Evolutionary conservation across 192 early-diverging fungal genomes (phyloP).

Genomic region (Coemansia nantahalensis): DNA sequence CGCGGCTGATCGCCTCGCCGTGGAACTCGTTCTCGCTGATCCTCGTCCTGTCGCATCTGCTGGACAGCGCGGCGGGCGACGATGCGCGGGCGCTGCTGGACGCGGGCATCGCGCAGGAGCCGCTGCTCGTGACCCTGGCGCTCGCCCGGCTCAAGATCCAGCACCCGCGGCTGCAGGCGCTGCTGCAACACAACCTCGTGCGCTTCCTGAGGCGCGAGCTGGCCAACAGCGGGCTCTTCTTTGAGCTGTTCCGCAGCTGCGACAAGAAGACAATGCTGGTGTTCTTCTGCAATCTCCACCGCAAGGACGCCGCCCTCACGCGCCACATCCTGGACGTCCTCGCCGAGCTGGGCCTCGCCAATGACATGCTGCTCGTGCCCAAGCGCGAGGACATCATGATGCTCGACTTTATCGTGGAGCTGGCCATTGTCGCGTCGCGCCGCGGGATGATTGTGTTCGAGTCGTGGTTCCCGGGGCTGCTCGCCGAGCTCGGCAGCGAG

Average conservation of each 20-base stretch:
- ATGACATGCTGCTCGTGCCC: slow-evolving; percentile 41
- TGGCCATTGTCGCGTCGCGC: slow-evolving; percentile 51
- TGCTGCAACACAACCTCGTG: slow-evolving; percentile 49
- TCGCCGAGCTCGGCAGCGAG: slow-evolving; percentile 44
- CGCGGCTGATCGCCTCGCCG: slow-evolving; percentile 43
- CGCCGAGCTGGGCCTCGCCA: slow-evolving; percentile 42
- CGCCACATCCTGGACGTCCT: slow-evolving; percentile 41
- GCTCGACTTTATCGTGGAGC: slow-evolving; percentile 53
- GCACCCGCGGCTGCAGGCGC: slow-evolving; percentile 51
- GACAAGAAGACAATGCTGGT: slow-evolving; percentile 51
- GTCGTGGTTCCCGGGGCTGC: slow-evolving; percentile 48
- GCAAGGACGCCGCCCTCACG: slow-evolving; percentile 39
- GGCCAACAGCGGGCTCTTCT: slow-evolving; percentile 34
- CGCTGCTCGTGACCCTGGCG: slow-evolving; percentile 47
- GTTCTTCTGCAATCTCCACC: slow-evolving; percentile 51
- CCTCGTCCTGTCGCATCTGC: slow-evolving; percentile 43
- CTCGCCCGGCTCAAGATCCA: slow-evolving; percentile 52
- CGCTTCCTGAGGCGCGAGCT: slow-evolving; percentile 50
- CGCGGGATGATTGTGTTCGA: slow-evolving; percentile 51
- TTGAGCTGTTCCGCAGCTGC: slow-evolving; percentile 53
- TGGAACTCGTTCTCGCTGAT: slow-evolving; percentile 56
- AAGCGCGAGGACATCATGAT: slow-evolving; percentile 54
- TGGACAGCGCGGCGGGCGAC: slow-evolving; percentile 47
- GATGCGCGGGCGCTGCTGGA: slow-evolving; percentile 44
- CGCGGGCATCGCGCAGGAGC: slow-evolving; percentile 41